Base-by-base conservation (phyloP, 192 early-diverging fungal species). In the Pilobolus umbonatus region DNA sequence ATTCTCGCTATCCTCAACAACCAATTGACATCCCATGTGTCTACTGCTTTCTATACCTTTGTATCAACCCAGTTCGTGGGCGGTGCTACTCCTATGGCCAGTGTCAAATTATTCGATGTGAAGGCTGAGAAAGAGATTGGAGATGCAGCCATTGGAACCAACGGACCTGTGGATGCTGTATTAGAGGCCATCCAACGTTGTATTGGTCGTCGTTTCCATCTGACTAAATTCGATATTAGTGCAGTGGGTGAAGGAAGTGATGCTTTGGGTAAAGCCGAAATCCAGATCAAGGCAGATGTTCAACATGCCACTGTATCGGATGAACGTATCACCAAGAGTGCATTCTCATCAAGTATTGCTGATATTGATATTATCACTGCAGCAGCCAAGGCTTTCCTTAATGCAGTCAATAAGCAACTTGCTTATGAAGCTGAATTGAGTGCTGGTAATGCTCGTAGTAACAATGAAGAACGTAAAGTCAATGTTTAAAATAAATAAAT, bases 131-230 rank as follows among this genome's bases (percentile, higher is more conserved):
- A 64, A 10, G 77, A 76, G 32, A 19, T 78, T 26, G 65, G 77
- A 38, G 93, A 93, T 70, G 94, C 87, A 10, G 90, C 91, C 17
- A 80, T 88, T 44, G 92, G 88, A 17, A 60, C 67, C 36, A 85
- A 86, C 65, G 93, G 94, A 10, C 89, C 94, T 6, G 87, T 96
- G 26, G 89, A 94, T 67, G 92, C 94, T 12, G 83, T 90, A 46
- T 96, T 91, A 75, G 79, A 73, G 34, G 89, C 85, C 42, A 96
- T 96, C 63, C 91, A 96, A 77, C 88, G 93, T 39, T 75, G 93
- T 56, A 83, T 88, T 1, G 81, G 83, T 24, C 74, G 82, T 62
- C 68, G 75, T 55, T 87, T 91, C 57, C 75, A 84, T 24, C 82
- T 96, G 62, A 86, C 89, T 50, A 79, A 85, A 58, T 96, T 89